Base-by-base conservation (phyloP, 2,329 filamentous ascomycete genomes). In the Aureobasidium sp. region DNA sequence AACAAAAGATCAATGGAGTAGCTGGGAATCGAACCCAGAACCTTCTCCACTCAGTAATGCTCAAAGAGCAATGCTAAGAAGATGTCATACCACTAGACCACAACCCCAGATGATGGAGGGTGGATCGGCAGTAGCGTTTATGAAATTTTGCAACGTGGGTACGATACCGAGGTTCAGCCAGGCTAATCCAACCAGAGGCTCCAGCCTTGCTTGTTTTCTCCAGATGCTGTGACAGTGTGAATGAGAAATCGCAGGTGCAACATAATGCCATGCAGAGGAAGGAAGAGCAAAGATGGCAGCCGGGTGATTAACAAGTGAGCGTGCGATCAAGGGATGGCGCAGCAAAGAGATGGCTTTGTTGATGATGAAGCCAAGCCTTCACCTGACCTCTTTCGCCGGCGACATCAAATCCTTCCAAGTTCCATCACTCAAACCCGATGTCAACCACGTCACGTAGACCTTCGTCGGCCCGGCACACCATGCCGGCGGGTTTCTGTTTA, bases 1-100 rank as follows among this genome's bases (percentile, higher is more conserved):
- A 58, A 42, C 3, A 21, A 30, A 39, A 58, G 2, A 32, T 25
- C 37, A 32, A 58, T 58, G 54, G 54, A 58, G 42, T 48, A 58
- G 54, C 54, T 58, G 54, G 54, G 54, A 58, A 58, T 58, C 54
- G 54, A 58, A 58, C 54, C 54, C 54, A 58, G 54, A 48, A 58
- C 54, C 54, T 58, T 58, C 54, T 58, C 54, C 54, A 41, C 42
- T 58, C 41, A 48, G 54, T n/a, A 58, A 29, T 30, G 53, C 42
- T 58, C 54, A 10, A n/a, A 45, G n/a, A 57, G 41, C 53, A 45
- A 30, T 58, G 54, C 54, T 58, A 58, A 58, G 54, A 58, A 58
- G 54, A 58, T 48, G 54, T 58, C 42, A 58, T 58, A 58, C 54
- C 54, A 58, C 54, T 58, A 58, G 42, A 58, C 54, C 54, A 58